These are phyloP conservation scores for Mortierella sp. DNA, from an alignment of 371 early-diverging fungal species.

Conservation along the genomic window DNA sequence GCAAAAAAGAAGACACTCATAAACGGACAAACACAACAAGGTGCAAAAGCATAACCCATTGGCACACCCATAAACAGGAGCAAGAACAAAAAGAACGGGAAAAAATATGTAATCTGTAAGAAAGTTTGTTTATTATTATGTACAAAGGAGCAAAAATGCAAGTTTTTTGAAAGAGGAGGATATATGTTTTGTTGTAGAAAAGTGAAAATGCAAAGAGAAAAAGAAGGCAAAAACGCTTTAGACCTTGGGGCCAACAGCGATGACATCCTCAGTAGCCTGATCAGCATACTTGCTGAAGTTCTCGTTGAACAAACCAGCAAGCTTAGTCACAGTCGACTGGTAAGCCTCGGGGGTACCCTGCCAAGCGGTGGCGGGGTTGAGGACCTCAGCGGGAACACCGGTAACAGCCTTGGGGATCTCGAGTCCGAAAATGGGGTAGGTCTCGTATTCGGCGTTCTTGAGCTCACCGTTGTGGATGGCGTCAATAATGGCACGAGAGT, in stretches of 20 bases:
- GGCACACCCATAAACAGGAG: no score
- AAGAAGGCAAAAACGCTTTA: neutral
- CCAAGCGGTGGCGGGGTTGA: constrained; percentile 94
- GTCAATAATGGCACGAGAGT: constrained; percentile 97
- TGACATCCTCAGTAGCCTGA: constrained; percentile 81
- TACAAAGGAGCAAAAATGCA: no score
- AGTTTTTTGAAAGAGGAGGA: no score
- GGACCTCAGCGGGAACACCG: constrained; percentile 87
- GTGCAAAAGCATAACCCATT: no score
- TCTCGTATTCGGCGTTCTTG: constrained; percentile 83
- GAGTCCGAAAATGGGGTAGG: constrained; percentile 89
- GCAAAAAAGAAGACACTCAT: no score
- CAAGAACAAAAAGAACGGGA: no score
- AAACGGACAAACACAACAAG: no score
- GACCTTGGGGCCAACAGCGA: constrained; percentile 79
- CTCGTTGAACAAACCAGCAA: constrained; percentile 87
- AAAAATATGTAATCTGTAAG: no score
- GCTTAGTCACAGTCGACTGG: constrained; percentile 76
- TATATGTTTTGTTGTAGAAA: neutral
- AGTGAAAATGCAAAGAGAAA: neutral
- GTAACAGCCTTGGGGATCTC: constrained; percentile 84
- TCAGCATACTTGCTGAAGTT: constrained; percentile 93
- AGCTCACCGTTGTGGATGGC: constrained; percentile 95
- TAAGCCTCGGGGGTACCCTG: constrained; percentile 78
- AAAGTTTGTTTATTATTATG: no score